These are phyloP conservation scores for Pythium apleroticum DNA, from an alignment of 352 stramenopile species.

Conservation along the genomic window DNA sequence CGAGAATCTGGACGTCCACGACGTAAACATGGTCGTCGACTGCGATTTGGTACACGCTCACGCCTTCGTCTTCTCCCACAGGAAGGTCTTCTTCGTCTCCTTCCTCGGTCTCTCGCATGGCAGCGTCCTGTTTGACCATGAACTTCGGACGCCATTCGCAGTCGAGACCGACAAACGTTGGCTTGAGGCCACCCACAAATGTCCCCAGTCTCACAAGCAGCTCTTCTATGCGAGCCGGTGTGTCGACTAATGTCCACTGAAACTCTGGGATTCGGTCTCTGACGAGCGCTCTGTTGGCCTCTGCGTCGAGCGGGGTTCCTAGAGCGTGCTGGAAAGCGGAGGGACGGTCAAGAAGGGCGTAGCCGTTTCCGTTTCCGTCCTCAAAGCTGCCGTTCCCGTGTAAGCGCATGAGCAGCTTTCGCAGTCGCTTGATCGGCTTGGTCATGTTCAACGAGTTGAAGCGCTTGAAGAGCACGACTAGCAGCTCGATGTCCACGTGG, in stretches of 20 bases:
- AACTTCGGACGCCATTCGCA: conserved; percentile 68
- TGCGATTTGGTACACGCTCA: conserved; percentile 59
- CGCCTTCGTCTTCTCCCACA: conserved; percentile 23
- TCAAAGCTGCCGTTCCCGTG: background rate
- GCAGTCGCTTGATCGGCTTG: conserved; percentile 57
- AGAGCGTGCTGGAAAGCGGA: conserved; percentile 13
- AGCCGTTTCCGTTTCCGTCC: background rate
- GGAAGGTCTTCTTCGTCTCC: conserved; percentile 14
- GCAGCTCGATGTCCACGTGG: conserved; percentile 27
- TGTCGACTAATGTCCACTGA: conserved; percentile 12
- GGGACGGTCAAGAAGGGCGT: background rate
- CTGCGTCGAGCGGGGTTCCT: conserved; percentile 12
- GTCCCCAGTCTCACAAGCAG: background rate
- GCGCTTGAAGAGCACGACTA: conserved; percentile 34
- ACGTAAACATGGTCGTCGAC: conserved; percentile 46
- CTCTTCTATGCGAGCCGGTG: conserved; percentile 4
- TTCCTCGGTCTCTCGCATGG: background rate
- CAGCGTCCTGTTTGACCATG: conserved; percentile 24
- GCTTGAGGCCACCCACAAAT: background rate
- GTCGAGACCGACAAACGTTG: conserved; percentile 48
- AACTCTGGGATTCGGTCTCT: conserved; percentile 3
- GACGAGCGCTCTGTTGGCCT: conserved; percentile 3
- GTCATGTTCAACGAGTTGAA: conserved; percentile 41
- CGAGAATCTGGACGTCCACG: conserved; percentile 59
- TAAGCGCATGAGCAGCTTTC: conserved; percentile 21